Evolutionary conservation across 805 yeast species (phyloP).

Genomic region (Maudiozyma serrabonitensis): DNA sequence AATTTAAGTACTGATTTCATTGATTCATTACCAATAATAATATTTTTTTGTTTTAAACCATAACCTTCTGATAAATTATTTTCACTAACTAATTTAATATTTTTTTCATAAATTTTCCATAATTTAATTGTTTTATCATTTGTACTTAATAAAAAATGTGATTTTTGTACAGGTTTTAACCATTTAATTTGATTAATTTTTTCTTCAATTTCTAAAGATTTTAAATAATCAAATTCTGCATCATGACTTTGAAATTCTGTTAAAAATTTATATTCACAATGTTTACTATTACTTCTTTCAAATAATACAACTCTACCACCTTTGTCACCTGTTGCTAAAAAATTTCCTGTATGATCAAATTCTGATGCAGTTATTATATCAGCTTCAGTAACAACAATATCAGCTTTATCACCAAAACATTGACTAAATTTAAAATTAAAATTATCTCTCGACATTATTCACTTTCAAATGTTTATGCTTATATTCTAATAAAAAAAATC

Average conservation of each 20-base stretch:
- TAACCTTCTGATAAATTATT: slow-evolving; percentile 58
- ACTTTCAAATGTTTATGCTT: background rate
- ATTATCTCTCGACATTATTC: slow-evolving; percentile 25
- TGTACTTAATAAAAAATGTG: slow-evolving; percentile 84
- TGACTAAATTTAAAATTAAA: slow-evolving; percentile 68
- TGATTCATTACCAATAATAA: slow-evolving; percentile 7
- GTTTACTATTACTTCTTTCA: slow-evolving; percentile 70
- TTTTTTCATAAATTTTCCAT: slow-evolving; percentile 92
- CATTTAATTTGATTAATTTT: slow-evolving; percentile 96
- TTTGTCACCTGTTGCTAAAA: slow-evolving; percentile 94
- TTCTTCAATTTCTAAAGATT: slow-evolving; percentile 94
- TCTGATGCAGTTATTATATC: slow-evolving; percentile 96
- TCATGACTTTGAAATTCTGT: slow-evolving; percentile 98
- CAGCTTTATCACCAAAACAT: slow-evolving; percentile 98
- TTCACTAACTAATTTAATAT: slow-evolving; percentile 83
- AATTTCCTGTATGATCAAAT: slow-evolving; percentile 90
- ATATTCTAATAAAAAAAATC: background rate
- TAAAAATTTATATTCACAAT: slow-evolving; percentile 87
- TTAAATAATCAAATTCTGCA: slow-evolving; percentile 94
- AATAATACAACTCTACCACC: slow-evolving; percentile 97
- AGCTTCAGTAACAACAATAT: slow-evolving; percentile 92
- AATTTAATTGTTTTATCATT: slow-evolving; percentile 97
- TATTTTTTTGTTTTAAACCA: slow-evolving; percentile 7
- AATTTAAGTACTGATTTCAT: slow-evolving; percentile 27
- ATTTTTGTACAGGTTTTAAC: slow-evolving; percentile 75